Base-by-base conservation (phyloP, 2,329 filamentous ascomycete species). In the Metarhizium sp. region DNA sequence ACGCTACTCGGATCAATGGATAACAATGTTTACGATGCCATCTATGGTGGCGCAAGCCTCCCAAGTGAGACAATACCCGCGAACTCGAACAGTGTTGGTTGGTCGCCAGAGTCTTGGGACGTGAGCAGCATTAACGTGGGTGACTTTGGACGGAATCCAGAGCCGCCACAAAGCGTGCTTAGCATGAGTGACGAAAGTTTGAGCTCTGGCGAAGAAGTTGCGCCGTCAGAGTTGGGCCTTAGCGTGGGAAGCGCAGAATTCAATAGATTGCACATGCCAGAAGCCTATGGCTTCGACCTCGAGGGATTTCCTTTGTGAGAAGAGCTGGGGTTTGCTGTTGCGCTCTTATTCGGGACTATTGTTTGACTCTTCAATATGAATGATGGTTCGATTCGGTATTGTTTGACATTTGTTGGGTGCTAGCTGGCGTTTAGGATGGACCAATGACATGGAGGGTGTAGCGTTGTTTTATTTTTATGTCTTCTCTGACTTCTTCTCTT, bases 11-110 rank as follows among this genome's bases (percentile, higher is more conserved):
- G 87, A 4, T 86, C 86, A 25, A 84, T 95, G 67, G 90, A 95
- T 62, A 82, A 85, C 54, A 95, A 92, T 65, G 86, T 95, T n/a
- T 94, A 90, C 69, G 86, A 90, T 65, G 86, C 85, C 45, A 90
- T 90, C 55, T 91, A 91, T 61, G 88, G 87, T 42, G 87, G 87
- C 0, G 78, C 79, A 10, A 76, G 75, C 49, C 70, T 74, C 58
- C 73, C 71, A 4, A 67, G 78, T 36, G 72, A 76, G 38, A 70
- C 77, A 11, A 70, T 77, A 18, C 65, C 74, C 0, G 72, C 70
- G n/a, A 62, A 69, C 1, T 67, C 71, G 14, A 65, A 65, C 50
- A 64, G 68, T 42, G 69, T 67, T 20, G 73, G 74, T 52, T 84
- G 80, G 82, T 79, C 80, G 2, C 78, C 79, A 0, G 79, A 83